phyloP scores from a whole-genome alignment of 2,329 filamentous ascomycete genomes.

The Cadophora sp. region DNA sequence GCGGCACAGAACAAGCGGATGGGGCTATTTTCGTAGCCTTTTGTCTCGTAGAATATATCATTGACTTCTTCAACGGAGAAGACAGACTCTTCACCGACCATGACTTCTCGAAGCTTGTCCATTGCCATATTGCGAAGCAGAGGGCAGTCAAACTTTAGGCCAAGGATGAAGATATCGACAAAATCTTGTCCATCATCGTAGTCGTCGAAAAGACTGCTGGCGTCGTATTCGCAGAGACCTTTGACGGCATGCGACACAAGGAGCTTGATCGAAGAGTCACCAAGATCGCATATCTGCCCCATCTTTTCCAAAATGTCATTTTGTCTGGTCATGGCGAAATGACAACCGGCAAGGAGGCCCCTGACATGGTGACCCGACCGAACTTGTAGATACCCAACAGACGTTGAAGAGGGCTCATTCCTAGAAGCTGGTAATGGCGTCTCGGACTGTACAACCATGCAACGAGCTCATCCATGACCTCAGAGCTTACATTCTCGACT shows the following conservation, averaged over 20 bases:
- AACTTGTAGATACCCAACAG: slow-evolving; percentile 1
- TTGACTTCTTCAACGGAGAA: background rate
- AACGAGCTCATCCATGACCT: background rate
- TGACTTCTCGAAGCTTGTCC: background rate
- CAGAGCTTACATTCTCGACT: background rate
- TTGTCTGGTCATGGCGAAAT: background rate
- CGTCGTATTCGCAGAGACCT: background rate
- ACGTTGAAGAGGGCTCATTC: background rate
- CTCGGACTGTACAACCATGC: background rate
- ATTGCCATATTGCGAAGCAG: background rate
- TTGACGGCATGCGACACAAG: background rate
- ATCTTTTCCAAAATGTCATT: background rate
- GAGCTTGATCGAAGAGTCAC: background rate
- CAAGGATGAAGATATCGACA: background rate
- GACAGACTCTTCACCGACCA: background rate
- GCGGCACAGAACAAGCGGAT: background rate
- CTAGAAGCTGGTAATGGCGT: background rate
- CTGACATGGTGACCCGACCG: background rate
- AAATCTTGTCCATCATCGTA: background rate
- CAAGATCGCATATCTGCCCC: background rate
- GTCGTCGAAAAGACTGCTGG: background rate
- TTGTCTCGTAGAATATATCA: background rate
- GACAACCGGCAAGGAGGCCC: background rate
- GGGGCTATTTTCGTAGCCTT: too few relatives aligned
- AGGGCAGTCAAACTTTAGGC: background rate